These are phyloP conservation scores for Aspergillus fischeri DNA, from an alignment of 2,329 filamentous ascomycete genomes.

Conservation along the genomic window DNA sequence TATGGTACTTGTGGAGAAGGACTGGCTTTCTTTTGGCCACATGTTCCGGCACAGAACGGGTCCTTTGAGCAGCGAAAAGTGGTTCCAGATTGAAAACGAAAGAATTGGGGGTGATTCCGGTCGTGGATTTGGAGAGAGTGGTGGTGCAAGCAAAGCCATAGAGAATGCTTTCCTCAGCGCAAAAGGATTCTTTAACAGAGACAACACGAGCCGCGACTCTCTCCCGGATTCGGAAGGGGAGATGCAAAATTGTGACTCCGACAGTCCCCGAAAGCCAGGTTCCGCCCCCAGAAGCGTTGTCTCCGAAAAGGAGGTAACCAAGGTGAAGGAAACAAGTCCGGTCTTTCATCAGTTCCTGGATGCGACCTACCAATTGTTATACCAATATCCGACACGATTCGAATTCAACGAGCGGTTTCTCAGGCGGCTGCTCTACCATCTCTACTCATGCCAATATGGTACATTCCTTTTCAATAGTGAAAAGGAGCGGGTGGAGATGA, in stretches of 20 bases:
- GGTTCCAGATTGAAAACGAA: constrained; percentile 87
- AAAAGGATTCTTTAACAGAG: constrained; percentile 85
- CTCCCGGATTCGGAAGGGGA: constrained; percentile 60
- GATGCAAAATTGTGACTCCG: constrained; percentile 46
- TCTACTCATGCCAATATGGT: constrained; percentile 94
- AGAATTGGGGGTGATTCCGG: constrained; percentile 55
- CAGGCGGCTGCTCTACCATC: constrained; percentile 81
- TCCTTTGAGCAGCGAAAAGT: constrained; percentile 83
- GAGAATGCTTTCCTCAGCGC: constrained; percentile 82
- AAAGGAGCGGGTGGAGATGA: constrained; percentile 72
- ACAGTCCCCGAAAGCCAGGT: constrained; percentile 38
- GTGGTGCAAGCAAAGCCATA: constrained; percentile 64
- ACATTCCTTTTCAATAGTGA: constrained; percentile 96
- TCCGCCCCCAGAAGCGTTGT: constrained; percentile 29
- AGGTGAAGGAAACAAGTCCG: constrained; percentile 84
- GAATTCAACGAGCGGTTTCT: constrained; percentile 96
- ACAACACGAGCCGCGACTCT: constrained; percentile 61
- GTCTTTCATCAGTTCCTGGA: constrained; percentile 98
- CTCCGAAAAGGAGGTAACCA: constrained; percentile 64
- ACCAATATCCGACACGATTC: constrained; percentile 82
- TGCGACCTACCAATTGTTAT: constrained; percentile 82
- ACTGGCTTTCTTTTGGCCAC: constrained; percentile 96
- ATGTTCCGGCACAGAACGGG: constrained; percentile 95
- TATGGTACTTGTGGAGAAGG: constrained; percentile 90
- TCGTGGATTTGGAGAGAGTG: constrained; percentile 37